phyloP scores from a whole-genome alignment of 1,284 basidiomycete species.

The Cryptococcus hybrid region DNA sequence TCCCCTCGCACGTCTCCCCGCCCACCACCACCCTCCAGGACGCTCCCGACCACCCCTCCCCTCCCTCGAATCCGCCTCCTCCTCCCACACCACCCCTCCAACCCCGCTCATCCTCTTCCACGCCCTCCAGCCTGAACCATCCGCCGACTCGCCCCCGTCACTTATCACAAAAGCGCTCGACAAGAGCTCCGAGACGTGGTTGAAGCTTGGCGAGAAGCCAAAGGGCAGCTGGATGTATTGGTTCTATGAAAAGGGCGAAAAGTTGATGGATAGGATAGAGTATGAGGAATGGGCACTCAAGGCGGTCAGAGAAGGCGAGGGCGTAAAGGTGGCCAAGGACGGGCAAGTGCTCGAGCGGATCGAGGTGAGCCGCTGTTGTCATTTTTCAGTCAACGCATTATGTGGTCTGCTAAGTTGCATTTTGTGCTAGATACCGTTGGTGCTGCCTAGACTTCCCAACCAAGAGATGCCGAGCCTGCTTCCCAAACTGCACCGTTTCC shows the following conservation, averaged over 20 bases:
- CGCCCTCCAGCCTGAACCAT: conserved; percentile 17
- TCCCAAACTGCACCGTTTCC: conserved; percentile 39
- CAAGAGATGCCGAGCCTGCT: conserved; percentile 30
- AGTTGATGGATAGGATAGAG: conserved; percentile 50
- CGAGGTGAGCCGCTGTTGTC: too few species aligned
- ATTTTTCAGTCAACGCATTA: conserved; percentile 14
- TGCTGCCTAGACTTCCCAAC: conserved; percentile 32
- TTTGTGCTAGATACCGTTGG: conserved; percentile 4
- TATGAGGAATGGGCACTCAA: conserved; percentile 50
- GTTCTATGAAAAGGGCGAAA: conserved; percentile 46
- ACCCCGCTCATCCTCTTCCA: neutral
- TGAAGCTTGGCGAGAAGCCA: conserved; percentile 40
- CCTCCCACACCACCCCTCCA: neutral
- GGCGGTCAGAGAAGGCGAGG: conserved; percentile 33
- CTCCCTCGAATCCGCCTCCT: neutral
- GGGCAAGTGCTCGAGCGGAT: too few species aligned
- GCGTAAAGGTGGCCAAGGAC: conserved; percentile 29
- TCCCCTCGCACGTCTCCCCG: conserved; percentile 6
- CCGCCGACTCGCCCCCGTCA: neutral
- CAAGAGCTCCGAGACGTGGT: conserved; percentile 42
- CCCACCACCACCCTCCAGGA: neutral
- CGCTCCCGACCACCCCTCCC: neutral
- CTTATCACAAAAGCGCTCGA: conserved; percentile 20
- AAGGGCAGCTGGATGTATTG: conserved; percentile 43
- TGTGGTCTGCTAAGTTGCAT: conserved; percentile 24